These are phyloP conservation scores for Fraxinus paxiana DNA, from an alignment of 305 asterid species.

Conservation along the genomic window DNA sequence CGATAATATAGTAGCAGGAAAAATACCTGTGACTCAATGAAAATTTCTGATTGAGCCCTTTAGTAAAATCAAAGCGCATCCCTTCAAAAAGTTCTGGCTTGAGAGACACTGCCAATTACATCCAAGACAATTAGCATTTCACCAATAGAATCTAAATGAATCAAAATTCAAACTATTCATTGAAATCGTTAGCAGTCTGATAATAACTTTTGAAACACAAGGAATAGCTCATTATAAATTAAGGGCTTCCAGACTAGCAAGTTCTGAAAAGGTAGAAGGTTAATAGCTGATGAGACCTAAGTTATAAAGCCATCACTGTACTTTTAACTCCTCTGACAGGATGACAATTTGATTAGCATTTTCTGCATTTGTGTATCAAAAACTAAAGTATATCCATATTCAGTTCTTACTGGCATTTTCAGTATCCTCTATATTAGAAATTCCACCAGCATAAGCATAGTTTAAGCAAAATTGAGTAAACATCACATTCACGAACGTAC, in stretches of 20 bases:
- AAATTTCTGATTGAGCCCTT: slow-evolving; percentile 81
- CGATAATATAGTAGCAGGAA: slow-evolving; percentile 12
- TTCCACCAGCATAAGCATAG: neutral
- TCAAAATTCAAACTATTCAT: neutral
- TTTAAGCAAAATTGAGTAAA: neutral
- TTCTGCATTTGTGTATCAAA: neutral
- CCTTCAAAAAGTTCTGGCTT: slow-evolving; percentile 98
- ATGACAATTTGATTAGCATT: neutral
- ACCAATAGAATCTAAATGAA: slow-evolving; percentile 2
- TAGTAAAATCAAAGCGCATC: slow-evolving; percentile 86
- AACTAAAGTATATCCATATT: neutral
- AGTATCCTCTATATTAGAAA: neutral
- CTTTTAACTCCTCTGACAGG: neutral
- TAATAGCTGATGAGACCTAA: neutral
- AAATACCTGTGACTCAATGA: slow-evolving; percentile 88
- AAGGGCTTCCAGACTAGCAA: neutral
- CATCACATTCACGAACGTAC: neutral
- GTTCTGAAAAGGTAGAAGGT: neutral
- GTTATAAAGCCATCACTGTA: neutral
- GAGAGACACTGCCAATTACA: slow-evolving; percentile 76
- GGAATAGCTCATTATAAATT: neutral
- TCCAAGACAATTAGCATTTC: slow-evolving; percentile 21
- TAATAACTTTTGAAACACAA: neutral
- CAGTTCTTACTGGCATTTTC: neutral
- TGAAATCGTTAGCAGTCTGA: neutral